Percentiles rank a stretch among this genome's conserved stretches.
These are phyloP conservation scores for Hymenoscyphus infarciens DNA, from an alignment of 2,329 filamentous ascomycete genomes.

Conservation along the genomic window DNA sequence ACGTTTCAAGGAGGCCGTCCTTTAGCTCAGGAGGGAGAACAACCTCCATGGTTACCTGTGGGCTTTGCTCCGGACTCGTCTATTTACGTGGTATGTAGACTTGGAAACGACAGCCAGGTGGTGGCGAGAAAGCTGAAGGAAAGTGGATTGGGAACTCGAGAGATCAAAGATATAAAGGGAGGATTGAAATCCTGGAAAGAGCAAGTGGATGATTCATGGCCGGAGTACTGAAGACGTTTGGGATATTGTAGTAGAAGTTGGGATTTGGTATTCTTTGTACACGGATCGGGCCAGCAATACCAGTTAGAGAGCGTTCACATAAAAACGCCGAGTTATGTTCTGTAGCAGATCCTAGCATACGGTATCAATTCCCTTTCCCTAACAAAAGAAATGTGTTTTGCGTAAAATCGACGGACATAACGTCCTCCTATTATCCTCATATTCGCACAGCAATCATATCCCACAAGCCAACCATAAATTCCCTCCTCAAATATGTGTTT, in stretches of 20 bases:
- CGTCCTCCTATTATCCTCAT: conserved; percentile 5
- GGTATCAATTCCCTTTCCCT: conserved; percentile 3
- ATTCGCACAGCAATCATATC: conserved; percentile 14
- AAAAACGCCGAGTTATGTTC: conserved; percentile 8
- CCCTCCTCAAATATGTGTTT: conserved; percentile 26
- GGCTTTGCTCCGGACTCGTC: conserved; percentile 44
- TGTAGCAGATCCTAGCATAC: conserved; percentile 11
- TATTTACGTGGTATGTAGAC: conserved; percentile 69
- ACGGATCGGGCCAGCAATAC: conserved; percentile 8
- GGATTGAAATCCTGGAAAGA: conserved; percentile 71
- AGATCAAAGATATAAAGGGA: conserved; percentile 67
- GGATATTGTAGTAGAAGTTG: neutral
- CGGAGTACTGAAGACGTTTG: conserved; percentile 46
- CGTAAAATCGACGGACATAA: conserved; percentile 3
- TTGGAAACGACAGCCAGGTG: conserved; percentile 76
- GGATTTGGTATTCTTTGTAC: conserved; percentile 15
- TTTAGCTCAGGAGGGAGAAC: conserved; percentile 12
- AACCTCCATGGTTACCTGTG: conserved; percentile 39
- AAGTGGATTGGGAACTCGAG: conserved; percentile 47
- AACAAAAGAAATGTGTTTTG: conserved; percentile 13
- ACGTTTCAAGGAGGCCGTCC: conserved; percentile 37
- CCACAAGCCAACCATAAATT: neutral
- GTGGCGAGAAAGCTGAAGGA: conserved; percentile 64
- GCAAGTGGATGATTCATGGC: conserved; percentile 58
- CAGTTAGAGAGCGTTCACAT: conserved; percentile 9